Evolutionary conservation across 139 green algal species (phyloP).

Genomic region (Chlamydomonas sphaeroides): DNA sequence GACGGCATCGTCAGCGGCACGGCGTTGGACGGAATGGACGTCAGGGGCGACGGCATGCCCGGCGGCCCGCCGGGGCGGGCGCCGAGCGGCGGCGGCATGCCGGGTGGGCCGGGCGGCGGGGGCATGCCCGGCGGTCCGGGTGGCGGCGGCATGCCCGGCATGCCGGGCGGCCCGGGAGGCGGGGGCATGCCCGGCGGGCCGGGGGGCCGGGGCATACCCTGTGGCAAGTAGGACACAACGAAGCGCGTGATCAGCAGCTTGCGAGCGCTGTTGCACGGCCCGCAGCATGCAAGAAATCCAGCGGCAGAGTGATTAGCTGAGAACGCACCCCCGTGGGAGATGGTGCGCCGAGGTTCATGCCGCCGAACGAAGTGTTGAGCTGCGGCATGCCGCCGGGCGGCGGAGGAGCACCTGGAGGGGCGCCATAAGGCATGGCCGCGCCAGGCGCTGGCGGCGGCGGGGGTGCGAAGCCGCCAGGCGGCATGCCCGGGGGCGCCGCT

Average conservation of each 20-base stretch:
- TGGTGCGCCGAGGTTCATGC: constrained; percentile 13
- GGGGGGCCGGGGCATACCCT: background rate
- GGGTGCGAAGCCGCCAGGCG: background rate
- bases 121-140: background rate
- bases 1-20: constrained; percentile 22
- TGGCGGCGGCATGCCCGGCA: background rate
- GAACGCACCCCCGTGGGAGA: background rate
- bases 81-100: background rate
- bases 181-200: background rate
- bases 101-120: background rate
- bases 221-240: too few species aligned
- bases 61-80: background rate
- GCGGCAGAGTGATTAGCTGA: too few species aligned
- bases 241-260: too few species aligned
- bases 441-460: background rate
- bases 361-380: constrained; percentile 1
- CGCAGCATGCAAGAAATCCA: too few species aligned
- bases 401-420: background rate
- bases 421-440: background rate
- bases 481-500: background rate
- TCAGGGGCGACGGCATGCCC: constrained; percentile 8
- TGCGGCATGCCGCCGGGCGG: background rate
- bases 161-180: background rate
- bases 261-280: too few species aligned
- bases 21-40: constrained; percentile 16